A percentile compares a stretch with the other conserved stretches of the same genome.
Conservation (phyloP, 2,329 filamentous ascomycete genomes). For the Chrysosporium queenslandicum region DNA sequence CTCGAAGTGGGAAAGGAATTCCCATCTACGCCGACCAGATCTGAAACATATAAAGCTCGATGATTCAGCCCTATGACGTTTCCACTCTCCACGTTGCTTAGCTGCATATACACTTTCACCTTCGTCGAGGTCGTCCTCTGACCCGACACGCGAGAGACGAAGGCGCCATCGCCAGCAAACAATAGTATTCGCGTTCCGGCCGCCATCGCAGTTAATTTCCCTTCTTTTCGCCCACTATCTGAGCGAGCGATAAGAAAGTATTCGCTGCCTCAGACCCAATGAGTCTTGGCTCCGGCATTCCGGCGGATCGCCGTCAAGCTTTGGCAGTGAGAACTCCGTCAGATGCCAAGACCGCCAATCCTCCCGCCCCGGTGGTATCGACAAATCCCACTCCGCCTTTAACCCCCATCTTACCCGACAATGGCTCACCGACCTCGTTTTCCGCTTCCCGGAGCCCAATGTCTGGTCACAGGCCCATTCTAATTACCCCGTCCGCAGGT, state of each 20-base stretch:
- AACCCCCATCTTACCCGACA: slow-evolving; percentile 25
- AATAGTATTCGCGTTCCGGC: no score
- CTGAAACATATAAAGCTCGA: neutral
- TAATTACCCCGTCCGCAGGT: neutral
- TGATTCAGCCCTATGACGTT: slow-evolving; percentile 10
- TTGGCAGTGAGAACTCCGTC: slow-evolving; percentile 14
- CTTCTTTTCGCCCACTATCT: no score
- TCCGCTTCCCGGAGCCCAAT: slow-evolving; percentile 5
- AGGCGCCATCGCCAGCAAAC: no score
- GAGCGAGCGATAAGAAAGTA: no score
- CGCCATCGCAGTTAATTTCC: no score
- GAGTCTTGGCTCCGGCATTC: slow-evolving; percentile 7
- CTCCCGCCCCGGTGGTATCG: slow-evolving; percentile 6
- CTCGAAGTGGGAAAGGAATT: neutral
- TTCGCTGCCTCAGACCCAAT: no score
- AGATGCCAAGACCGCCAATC: slow-evolving; percentile 10
- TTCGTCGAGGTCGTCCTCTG: neutral
- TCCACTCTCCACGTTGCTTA: slow-evolving; percentile 2
- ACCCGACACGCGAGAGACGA: no score
- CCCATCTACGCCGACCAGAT: neutral
- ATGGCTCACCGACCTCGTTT: slow-evolving; percentile 10
- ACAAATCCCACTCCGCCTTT: slow-evolving; percentile 28
- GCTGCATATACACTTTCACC: neutral
- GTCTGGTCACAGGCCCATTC: neutral
- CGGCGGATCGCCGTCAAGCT: slow-evolving; percentile 9